phyloP scores from a whole-genome alignment of 2,329 filamentous ascomycete genomes.

The Cyanodermella asteris region DNA sequence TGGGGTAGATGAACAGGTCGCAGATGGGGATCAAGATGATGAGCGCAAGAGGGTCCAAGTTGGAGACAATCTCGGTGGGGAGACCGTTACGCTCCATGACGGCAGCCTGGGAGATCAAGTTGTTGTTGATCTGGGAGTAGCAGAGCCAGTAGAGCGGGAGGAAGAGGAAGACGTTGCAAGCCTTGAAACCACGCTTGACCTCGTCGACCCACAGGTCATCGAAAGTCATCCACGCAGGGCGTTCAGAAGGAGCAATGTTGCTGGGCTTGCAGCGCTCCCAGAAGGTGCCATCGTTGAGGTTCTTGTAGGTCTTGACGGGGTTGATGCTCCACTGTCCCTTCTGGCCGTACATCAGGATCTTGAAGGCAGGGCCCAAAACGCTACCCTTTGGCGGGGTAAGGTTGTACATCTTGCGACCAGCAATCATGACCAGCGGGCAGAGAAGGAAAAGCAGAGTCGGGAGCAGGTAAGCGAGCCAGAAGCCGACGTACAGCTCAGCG shows the following conservation, averaged over 20 bases:
- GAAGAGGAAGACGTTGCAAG: conserved; percentile 47
- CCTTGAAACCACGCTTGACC: conserved; percentile 45
- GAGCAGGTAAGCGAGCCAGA: conserved; percentile 49
- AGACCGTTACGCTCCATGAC: conserved; percentile 30
- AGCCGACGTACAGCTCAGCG: conserved; percentile 54
- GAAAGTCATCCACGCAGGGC: conserved; percentile 57
- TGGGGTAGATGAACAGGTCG: conserved; percentile 30
- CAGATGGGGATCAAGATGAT: conserved; percentile 33
- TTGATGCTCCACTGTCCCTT: conserved; percentile 43
- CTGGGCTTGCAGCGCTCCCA: conserved; percentile 52
- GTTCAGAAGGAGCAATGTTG: conserved; percentile 26
- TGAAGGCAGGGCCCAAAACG: conserved; percentile 44
- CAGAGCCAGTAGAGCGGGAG: conserved; percentile 30
- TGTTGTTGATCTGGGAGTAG: conserved; percentile 33
- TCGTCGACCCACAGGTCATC: conserved; percentile 71
- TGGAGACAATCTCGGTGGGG: conserved; percentile 34
- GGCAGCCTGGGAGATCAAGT: conserved; percentile 32
- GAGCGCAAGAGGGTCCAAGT: conserved; percentile 30
- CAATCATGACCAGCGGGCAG: conserved; percentile 38
- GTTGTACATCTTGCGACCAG: conserved; percentile 40
- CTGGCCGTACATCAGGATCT: conserved; percentile 36
- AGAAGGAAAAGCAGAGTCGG: conserved; percentile 43
- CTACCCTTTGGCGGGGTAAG: conserved; percentile 48
- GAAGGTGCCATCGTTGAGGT: conserved; percentile 34
- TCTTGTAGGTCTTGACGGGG: conserved; percentile 34